Evolutionary conservation across 129 eudicot genomes (phyloP).

Genomic region (Flaveria brownii): DNA sequence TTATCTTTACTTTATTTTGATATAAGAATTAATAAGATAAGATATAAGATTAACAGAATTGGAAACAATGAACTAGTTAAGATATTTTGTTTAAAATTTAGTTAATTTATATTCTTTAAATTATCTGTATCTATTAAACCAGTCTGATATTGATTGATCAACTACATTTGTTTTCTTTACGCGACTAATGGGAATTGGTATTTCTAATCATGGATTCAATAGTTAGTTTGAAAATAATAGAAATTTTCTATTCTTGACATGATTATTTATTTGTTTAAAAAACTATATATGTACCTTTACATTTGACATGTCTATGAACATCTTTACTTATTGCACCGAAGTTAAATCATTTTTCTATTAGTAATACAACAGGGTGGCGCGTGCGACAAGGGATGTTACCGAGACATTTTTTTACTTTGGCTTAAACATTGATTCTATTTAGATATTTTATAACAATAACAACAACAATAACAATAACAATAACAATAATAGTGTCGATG

Average conservation of each 20-base stretch:
- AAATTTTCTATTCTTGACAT: not conserved
- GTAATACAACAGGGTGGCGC: no score
- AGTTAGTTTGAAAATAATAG: not conserved
- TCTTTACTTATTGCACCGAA: no score
- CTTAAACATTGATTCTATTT: no score
- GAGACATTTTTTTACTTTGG: no score
- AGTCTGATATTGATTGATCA: slow-evolving; percentile 26
- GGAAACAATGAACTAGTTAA: not conserved
- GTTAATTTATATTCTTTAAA: not conserved
- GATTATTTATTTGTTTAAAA: not conserved
- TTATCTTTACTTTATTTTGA: not conserved
- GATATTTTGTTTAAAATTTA: not conserved
- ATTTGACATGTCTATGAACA: no score
- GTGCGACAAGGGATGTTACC: no score
- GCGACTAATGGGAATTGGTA: not conserved
- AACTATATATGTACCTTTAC: not conserved
- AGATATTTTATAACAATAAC: no score
- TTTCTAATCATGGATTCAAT: not conserved
- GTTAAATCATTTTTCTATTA: no score
- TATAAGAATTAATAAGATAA: not conserved
- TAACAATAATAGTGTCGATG: no score
- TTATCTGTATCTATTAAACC: not conserved
- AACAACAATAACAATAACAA: no score
- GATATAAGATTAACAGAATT: not conserved
- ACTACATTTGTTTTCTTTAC: slow-evolving; percentile 7